A percentile compares a stretch with the other conserved stretches of the same genome.
phyloP scores from a whole-genome alignment of 1,139 yeast species.

The Keqinozyma sinolaborantium region DNA sequence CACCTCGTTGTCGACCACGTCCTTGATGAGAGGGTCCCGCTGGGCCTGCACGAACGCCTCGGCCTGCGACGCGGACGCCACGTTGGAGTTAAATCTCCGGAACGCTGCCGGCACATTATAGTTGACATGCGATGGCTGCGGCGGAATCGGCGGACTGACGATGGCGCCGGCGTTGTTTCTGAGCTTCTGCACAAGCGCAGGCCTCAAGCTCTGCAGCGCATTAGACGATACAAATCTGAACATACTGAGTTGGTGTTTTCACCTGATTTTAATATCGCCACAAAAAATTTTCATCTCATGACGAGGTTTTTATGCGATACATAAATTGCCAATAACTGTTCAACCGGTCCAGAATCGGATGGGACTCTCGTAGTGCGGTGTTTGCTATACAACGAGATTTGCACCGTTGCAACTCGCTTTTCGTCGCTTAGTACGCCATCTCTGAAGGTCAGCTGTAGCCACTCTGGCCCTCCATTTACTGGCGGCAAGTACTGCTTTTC shows the following conservation, averaged over 20 bases:
- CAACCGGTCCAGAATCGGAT: no score
- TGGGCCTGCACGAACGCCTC: constrained; percentile 15
- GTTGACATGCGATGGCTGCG: constrained; percentile 4
- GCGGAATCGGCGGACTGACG: constrained; percentile 9
- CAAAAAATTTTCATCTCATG: constrained; percentile 1
- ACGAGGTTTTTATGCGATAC: constrained; percentile 1
- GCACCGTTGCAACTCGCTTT: no score
- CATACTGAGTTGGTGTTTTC: constrained; percentile 16
- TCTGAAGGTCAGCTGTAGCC: no score
- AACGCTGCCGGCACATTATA: constrained; percentile 5
- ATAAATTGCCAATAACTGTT: no score
- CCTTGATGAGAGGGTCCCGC: constrained; percentile 21
- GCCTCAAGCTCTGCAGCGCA: constrained; percentile 36
- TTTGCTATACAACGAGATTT: no score
- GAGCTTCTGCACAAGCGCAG: constrained; percentile 38
- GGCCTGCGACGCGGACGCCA: constrained; percentile 9
- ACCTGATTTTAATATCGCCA: neutral
- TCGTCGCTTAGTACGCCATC: no score
- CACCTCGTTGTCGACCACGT: constrained; percentile 18
- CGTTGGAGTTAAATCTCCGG: constrained; percentile 16
- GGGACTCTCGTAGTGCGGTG: no score
- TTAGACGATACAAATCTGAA: constrained; percentile 38
- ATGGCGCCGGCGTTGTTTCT: constrained; percentile 26
- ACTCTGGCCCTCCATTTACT: no score
- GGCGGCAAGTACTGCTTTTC: no score